phyloP scores from a whole-genome alignment of 73 alveolate species.

The Effrenium voratum region DNA sequence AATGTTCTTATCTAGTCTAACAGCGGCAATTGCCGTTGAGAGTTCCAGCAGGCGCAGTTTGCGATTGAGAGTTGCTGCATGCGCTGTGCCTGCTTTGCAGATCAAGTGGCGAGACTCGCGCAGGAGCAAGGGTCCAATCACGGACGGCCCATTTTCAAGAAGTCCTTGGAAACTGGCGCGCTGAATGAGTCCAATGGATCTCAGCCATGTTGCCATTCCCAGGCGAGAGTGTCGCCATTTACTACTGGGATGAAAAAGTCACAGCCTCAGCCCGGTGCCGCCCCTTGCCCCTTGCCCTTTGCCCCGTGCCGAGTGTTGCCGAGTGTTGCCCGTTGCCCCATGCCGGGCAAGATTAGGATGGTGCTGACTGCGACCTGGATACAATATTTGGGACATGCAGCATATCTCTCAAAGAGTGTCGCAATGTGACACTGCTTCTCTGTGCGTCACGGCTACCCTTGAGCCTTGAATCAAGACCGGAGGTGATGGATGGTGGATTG shows the following conservation, averaged over 20 bases:
- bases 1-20: no score
- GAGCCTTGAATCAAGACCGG: no score
- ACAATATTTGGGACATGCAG: not conserved
- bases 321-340: no score
- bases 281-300: no score
- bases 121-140: constrained; percentile 75
- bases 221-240: constrained; percentile 77
- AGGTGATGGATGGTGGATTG: constrained; percentile 91
- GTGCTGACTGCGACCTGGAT: constrained; percentile 51
- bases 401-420: not conserved
- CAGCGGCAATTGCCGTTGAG: no score
- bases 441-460: not conserved
- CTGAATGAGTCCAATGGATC: not conserved
- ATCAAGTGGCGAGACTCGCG: not conserved
- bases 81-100: no score
- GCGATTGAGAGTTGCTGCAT: no score
- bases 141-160: constrained; percentile 47
- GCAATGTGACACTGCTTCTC: not conserved
- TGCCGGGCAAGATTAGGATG: constrained; percentile 26
- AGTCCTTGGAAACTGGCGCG: constrained; percentile 27
- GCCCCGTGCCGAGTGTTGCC: no score
- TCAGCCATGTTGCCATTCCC: not conserved
- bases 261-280: no score
- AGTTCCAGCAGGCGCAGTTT: no score
- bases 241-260: constrained; percentile 80